Evolutionary conservation across 1,139 yeast species (phyloP).

Genomic region (Komagataea norvegica): DNA sequence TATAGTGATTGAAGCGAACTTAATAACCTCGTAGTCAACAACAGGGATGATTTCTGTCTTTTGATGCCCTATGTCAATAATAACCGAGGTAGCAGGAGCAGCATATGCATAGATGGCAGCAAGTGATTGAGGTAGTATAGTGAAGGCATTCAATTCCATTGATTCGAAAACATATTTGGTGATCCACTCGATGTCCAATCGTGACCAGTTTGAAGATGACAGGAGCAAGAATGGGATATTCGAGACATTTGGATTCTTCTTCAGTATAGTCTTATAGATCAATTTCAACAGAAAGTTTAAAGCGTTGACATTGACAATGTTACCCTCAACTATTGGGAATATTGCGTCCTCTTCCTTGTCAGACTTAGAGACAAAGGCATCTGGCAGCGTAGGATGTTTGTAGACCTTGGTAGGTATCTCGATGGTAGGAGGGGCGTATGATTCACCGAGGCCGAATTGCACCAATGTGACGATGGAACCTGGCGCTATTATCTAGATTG

Average conservation of each 20-base stretch:
- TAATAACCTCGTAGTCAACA: conserved; percentile 59
- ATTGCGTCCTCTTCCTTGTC: conserved; percentile 43
- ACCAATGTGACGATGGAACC: conserved; percentile 76
- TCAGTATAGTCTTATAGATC: conserved; percentile 52
- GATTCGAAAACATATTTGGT: conserved; percentile 74
- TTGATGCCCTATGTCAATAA: conserved; percentile 77
- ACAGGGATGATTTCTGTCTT: conserved; percentile 77
- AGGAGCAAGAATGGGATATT: conserved; percentile 55
- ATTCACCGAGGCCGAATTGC: conserved; percentile 77
- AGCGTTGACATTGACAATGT: conserved; percentile 63
- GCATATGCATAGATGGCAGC: conserved; percentile 75
- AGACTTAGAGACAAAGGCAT: conserved; percentile 35
- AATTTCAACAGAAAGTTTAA: conserved; percentile 63
- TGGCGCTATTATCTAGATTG: conserved; percentile 56
- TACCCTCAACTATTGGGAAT: conserved; percentile 60
- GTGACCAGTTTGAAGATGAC: conserved; percentile 67
- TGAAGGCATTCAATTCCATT: conserved; percentile 68
- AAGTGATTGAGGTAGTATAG: conserved; percentile 62
- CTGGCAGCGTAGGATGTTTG: conserved; percentile 41
- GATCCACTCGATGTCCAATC: conserved; percentile 58
- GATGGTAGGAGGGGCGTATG: conserved; percentile 70
- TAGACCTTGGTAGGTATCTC: conserved; percentile 76
- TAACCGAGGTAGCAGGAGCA: conserved; percentile 54
- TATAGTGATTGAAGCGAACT: conserved; percentile 48
- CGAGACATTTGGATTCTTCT: conserved; percentile 43